phyloP scores from a whole-genome alignment of 2,329 filamentous ascomycete species.

The Colletotrichum sp. region DNA sequence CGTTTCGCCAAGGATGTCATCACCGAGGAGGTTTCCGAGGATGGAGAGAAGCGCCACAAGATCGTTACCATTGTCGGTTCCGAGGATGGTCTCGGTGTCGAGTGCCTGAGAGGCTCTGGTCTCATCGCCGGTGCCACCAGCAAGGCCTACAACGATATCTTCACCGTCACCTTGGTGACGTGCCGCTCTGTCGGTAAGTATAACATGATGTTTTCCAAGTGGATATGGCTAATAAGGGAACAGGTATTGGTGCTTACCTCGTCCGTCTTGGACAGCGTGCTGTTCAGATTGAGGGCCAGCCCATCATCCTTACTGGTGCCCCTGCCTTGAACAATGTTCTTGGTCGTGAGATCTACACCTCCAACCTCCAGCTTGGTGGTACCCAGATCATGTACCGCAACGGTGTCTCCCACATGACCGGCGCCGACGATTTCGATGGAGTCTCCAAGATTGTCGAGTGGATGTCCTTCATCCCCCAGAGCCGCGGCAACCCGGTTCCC shows the following conservation, averaged over 20 bases:
- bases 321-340: constrained; percentile 98
- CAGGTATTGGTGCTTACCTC: constrained; percentile 95
- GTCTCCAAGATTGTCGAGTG: constrained; percentile 97
- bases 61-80: constrained; percentile 92
- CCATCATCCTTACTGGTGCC: constrained; percentile 97
- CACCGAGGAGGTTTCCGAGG: constrained; percentile 84
- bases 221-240: constrained; percentile 34
- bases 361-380: constrained; percentile 97
- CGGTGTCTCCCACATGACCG: constrained; percentile 98
- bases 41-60: constrained; percentile 90
- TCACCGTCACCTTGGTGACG: constrained; percentile 96
- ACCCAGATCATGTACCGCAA: constrained; percentile 99
- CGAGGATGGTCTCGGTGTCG: constrained; percentile 96
- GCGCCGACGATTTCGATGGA: constrained; percentile 96
- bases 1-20: constrained; percentile 78
- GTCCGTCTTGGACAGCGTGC: constrained; percentile 98
- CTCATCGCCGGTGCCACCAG: constrained; percentile 98
- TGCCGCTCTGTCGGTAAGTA: constrained; percentile 90
- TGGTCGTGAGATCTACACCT: constrained; percentile 97
- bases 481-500: constrained; percentile 91
- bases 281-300: constrained; percentile 98
- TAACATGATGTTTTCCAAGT: too few species aligned
- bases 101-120: constrained; percentile 96
- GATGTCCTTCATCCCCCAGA: constrained; percentile 97
- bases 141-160: constrained; percentile 97